A percentile compares a stretch with the other conserved stretches of the same genome.
phyloP scores from a whole-genome alignment of 306 rosid genomes.

The Acmispon strigosus region DNA sequence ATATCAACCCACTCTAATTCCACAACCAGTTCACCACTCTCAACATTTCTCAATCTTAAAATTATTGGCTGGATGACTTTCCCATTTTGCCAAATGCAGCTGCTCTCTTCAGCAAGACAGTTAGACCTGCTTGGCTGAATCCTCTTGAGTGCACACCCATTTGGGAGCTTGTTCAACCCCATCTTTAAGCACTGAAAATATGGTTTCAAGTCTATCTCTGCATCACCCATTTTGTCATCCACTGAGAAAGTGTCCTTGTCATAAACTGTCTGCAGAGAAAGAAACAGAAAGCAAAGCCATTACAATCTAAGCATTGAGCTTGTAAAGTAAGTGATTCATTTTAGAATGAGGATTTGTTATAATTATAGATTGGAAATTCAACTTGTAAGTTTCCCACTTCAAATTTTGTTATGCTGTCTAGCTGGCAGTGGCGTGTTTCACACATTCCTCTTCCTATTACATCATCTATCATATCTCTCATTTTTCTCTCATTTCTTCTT shows the following conservation, averaged over 20 bases:
- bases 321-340: too few relatives aligned
- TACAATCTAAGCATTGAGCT: neutral
- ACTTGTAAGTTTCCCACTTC: neutral
- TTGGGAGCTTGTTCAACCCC: slow-evolving; percentile 46
- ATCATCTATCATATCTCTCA: too few relatives aligned
- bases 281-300: neutral
- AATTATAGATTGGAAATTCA: too few relatives aligned
- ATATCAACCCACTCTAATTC: slow-evolving; percentile 63
- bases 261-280: slow-evolving; percentile 40
- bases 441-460: too few relatives aligned
- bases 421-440: too few relatives aligned
- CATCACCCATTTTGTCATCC: slow-evolving; percentile 88
- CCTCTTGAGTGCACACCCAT: slow-evolving; percentile 59
- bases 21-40: slow-evolving; percentile 54
- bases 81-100: slow-evolving; percentile 54
- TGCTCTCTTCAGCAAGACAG: slow-evolving; percentile 60
- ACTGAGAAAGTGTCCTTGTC: slow-evolving; percentile 61
- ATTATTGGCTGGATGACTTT: slow-evolving; percentile 58
- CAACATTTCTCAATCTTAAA: slow-evolving; percentile 65
- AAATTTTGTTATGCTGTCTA: neutral
- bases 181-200: slow-evolving; percentile 39
- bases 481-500: too few relatives aligned
- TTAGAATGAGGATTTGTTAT: too few relatives aligned
- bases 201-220: slow-evolving; percentile 67
- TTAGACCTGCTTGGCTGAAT: slow-evolving; percentile 47